Evolutionary conservation across 2,329 filamentous ascomycete genomes (phyloP).

Genomic region (Bipolaris oryzae): DNA sequence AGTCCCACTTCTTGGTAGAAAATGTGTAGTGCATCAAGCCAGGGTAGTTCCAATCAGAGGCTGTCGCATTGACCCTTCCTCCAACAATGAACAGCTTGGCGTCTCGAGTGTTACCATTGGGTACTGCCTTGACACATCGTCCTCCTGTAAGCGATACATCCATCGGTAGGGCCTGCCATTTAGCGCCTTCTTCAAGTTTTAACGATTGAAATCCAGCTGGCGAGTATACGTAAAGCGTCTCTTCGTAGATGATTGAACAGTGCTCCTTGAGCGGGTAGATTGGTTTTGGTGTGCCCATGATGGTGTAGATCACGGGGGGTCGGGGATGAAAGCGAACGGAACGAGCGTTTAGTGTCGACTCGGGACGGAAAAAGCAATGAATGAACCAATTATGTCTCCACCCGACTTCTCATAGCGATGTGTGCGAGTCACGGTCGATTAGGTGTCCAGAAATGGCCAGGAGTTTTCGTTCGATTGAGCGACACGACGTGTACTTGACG

Average conservation of each 20-base stretch:
- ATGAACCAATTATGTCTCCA: conserved; percentile 27
- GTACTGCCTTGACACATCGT: conserved; percentile 74
- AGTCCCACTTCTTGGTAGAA: conserved; percentile 63
- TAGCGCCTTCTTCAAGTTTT: conserved; percentile 67
- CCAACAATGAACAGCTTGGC: conserved; percentile 81
- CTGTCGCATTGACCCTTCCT: conserved; percentile 57
- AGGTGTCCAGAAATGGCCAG: neutral
- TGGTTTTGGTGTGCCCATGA: conserved; percentile 76
- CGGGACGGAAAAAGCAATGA: conserved; percentile 27
- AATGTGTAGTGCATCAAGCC: conserved; percentile 77
- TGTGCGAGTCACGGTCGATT: conserved; percentile 7
- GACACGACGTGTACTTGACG: neutral
- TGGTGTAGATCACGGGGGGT: conserved; percentile 20
- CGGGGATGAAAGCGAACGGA: conserved; percentile 25
- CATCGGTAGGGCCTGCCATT: conserved; percentile 71
- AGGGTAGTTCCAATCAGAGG: conserved; percentile 60
- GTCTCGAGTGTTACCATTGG: conserved; percentile 61
- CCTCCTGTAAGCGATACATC: conserved; percentile 76
- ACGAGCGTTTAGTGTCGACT: conserved; percentile 24
- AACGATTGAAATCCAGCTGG: conserved; percentile 76
- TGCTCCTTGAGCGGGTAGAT: conserved; percentile 72
- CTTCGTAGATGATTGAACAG: conserved; percentile 80
- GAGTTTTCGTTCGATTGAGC: neutral
- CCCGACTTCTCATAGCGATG: conserved; percentile 41
- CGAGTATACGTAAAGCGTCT: conserved; percentile 85